phyloP scores from a whole-genome alignment of 345 rosid genomes.

The Populus nigra region DNA sequence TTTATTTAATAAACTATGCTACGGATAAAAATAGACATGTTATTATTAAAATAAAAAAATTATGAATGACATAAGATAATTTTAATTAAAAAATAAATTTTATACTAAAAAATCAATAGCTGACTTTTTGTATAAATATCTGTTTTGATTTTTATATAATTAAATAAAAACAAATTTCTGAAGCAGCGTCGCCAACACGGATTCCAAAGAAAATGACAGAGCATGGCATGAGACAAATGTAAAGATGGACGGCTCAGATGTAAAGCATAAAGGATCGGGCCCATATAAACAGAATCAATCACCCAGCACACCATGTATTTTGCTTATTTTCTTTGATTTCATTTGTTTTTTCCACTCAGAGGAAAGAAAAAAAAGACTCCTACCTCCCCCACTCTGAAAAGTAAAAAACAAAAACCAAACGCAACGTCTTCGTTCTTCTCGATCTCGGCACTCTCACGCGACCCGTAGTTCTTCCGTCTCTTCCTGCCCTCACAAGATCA shows the following conservation, averaged over 20 bases:
- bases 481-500: neutral
- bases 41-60: too few species aligned
- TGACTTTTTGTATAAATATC: too few species aligned
- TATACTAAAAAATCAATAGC: too few species aligned
- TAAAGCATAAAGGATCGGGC: neutral
- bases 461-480: neutral
- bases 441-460: neutral
- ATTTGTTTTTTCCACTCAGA: neutral
- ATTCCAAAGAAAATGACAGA: neutral
- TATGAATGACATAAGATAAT: too few species aligned
- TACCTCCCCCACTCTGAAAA: neutral
- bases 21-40: too few species aligned
- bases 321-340: too few species aligned
- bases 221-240: neutral
- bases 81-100: too few species aligned
- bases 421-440: neutral
- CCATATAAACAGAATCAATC: neutral
- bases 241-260: slow-evolving; percentile 14
- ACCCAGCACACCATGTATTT: too few species aligned
- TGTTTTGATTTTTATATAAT: too few species aligned
- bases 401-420: neutral
- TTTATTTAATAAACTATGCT: too few species aligned
- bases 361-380: neutral
- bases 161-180: too few species aligned
- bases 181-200: neutral